These are phyloP conservation scores for Trichocomaceae sp. DNA, from an alignment of 2,329 filamentous ascomycete species.

Conservation along the genomic window DNA sequence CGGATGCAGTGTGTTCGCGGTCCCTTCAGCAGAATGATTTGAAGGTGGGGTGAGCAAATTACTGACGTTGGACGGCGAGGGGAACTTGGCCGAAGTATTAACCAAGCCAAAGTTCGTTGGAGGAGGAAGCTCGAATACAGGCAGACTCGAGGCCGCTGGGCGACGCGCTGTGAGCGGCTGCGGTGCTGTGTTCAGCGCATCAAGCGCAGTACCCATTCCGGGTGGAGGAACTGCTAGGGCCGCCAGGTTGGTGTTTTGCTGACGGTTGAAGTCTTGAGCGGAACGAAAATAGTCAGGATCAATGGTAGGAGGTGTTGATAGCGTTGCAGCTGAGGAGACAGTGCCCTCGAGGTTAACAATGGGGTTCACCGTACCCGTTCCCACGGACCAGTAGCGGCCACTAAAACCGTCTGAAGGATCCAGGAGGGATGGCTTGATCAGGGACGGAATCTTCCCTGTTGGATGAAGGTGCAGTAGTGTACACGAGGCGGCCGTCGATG, in stretches of 20 bases:
- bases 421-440: conserved; percentile 34
- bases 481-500: conserved; percentile 1
- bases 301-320: conserved; percentile 31
- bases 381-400: conserved; percentile 44
- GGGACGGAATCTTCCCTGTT: conserved; percentile 16
- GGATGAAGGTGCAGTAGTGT: conserved; percentile 18
- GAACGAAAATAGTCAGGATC: conserved; percentile 36
- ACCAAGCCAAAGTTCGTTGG: conserved; percentile 44
- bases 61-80: conserved; percentile 47
- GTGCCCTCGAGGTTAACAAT: conserved; percentile 25
- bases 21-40: conserved; percentile 46
- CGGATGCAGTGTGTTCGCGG: conserved; percentile 31
- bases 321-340: not conserved
- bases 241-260: conserved; percentile 53
- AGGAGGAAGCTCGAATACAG: conserved; percentile 62
- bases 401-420: conserved; percentile 43
- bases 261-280: conserved; percentile 28
- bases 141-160: conserved; percentile 62
- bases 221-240: conserved; percentile 53
- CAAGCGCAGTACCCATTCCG: conserved; percentile 57
- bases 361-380: conserved; percentile 26
- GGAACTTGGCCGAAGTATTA: conserved; percentile 46
- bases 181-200: conserved; percentile 51
- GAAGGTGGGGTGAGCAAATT: conserved; percentile 59
- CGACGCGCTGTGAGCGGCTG: conserved; percentile 65